These are phyloP conservation scores for Effrenium voratum DNA, from an alignment of 73 alveolate species.

Conservation along the genomic window DNA sequence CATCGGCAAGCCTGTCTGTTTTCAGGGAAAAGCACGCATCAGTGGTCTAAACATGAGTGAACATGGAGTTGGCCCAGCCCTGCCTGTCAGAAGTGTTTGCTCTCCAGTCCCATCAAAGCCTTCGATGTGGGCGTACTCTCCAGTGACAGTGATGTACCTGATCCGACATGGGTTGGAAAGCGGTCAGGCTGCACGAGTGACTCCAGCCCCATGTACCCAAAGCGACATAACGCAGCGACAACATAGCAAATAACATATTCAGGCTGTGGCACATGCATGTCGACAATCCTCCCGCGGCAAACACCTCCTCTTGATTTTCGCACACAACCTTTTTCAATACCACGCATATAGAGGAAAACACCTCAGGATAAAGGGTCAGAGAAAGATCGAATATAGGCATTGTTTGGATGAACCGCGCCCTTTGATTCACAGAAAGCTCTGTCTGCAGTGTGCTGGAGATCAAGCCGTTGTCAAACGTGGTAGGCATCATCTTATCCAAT, in stretches of 20 bases:
- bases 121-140: slow-evolving; percentile 48
- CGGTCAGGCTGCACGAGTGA: neutral
- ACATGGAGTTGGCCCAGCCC: neutral
- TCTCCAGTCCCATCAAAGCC: slow-evolving; percentile 41
- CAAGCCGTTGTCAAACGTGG: slow-evolving; percentile 53
- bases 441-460: slow-evolving; percentile 74
- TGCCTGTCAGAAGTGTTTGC: neutral
- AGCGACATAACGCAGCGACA: neutral
- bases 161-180: neutral
- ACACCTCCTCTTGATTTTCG: slow-evolving; percentile 72
- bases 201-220: neutral
- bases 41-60: neutral
- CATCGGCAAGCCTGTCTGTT: neutral
- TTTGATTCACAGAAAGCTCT: slow-evolving; percentile 86
- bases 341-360: slow-evolving; percentile 40
- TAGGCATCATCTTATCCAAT: slow-evolving; percentile 84
- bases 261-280: slow-evolving; percentile 3
- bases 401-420: slow-evolving; percentile 17
- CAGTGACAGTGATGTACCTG: slow-evolving; percentile 86
- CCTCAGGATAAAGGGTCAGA: slow-evolving; percentile 43
- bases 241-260: too few relatives aligned
- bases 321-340: slow-evolving; percentile 72
- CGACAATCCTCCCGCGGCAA: slow-evolving; percentile 70
- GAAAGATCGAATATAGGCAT: slow-evolving; percentile 46
- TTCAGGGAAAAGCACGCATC: neutral